Evolutionary conservation across 805 yeast species (phyloP).

Genomic region (Candida hungchunana): DNA sequence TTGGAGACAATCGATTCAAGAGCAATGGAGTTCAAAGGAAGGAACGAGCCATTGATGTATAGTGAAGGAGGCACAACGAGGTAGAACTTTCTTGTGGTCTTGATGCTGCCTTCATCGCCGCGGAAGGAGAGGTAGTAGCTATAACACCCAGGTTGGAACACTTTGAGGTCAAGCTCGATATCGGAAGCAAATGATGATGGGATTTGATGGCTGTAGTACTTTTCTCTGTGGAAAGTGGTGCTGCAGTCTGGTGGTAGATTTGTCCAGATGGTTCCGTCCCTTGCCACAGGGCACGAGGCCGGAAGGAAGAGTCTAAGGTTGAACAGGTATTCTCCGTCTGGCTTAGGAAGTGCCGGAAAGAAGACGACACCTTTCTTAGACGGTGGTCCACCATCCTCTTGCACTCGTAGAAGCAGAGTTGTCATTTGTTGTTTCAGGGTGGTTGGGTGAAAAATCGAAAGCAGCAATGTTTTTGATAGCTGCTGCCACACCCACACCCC

Average conservation of each 20-base stretch:
- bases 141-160: conserved; percentile 75
- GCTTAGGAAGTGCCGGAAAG: conserved; percentile 36
- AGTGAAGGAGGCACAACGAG: conserved; percentile 81
- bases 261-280: conserved; percentile 68
- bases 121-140: conserved; percentile 66
- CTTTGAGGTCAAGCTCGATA: conserved; percentile 52
- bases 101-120: conserved; percentile 30
- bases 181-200: conserved; percentile 62
- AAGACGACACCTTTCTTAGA: conserved; percentile 36
- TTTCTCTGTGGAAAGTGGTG: conserved; percentile 50
- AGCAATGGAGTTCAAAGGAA: conserved; percentile 75
- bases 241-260: conserved; percentile 54
- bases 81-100: conserved; percentile 56
- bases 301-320: conserved; percentile 58
- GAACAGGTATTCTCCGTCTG: conserved; percentile 39
- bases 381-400: conserved; percentile 33
- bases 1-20: conserved; percentile 85
- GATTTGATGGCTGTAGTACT: conserved; percentile 48
- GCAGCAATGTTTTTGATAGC: too few relatives aligned
- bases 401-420: conserved; percentile 31
- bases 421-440: conserved; percentile 19
- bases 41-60: conserved; percentile 45
- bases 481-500: too few relatives aligned
- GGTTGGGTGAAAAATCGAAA: neutral
- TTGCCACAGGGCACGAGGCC: conserved; percentile 70